Conservation (phyloP, 2,329 filamentous ascomycete genomes). For the Pseudogymnoascus sp. region DNA sequence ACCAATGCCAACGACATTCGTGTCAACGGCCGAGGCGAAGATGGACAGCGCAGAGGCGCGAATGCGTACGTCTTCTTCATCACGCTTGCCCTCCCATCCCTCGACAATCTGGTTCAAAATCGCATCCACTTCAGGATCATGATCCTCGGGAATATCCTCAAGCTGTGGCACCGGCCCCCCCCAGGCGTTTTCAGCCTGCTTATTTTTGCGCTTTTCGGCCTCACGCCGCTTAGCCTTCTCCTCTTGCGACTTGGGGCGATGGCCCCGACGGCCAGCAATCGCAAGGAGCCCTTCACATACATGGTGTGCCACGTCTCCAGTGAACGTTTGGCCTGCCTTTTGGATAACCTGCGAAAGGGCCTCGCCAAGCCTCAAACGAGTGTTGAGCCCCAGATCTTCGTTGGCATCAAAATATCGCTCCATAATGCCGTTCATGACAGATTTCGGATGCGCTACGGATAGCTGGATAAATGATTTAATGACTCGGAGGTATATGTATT, state of each 20-base stretch:
- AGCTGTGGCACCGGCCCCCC: slow-evolving; percentile 44
- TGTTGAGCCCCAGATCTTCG: slow-evolving; percentile 52
- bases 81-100: slow-evolving; percentile 59
- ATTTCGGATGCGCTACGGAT: slow-evolving; percentile 51
- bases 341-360: slow-evolving; percentile 57
- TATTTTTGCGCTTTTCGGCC: slow-evolving; percentile 39
- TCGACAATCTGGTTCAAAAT: slow-evolving; percentile 51
- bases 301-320: slow-evolving; percentile 42
- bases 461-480: slow-evolving; percentile 55
- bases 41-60: slow-evolving; percentile 62
- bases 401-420: slow-evolving; percentile 59
- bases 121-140: slow-evolving; percentile 30
- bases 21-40: slow-evolving; percentile 51
- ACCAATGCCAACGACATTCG: slow-evolving; percentile 48
- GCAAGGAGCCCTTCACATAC: slow-evolving; percentile 53
- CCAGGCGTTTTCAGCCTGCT: slow-evolving; percentile 46
- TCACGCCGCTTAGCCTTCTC: slow-evolving; percentile 45
- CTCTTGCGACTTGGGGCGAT: slow-evolving; percentile 50
- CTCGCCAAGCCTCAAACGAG: slow-evolving; percentile 61
- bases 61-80: slow-evolving; percentile 61
- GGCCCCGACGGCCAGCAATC: slow-evolving; percentile 54
- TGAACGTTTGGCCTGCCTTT: slow-evolving; percentile 47
- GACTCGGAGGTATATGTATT: slow-evolving; percentile 62
- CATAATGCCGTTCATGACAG: slow-evolving; percentile 53
- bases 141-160: slow-evolving; percentile 30